These are phyloP conservation scores for Leccinum barrowsii DNA, from an alignment of 768 basidiomycete genomes.

Conservation along the genomic window DNA sequence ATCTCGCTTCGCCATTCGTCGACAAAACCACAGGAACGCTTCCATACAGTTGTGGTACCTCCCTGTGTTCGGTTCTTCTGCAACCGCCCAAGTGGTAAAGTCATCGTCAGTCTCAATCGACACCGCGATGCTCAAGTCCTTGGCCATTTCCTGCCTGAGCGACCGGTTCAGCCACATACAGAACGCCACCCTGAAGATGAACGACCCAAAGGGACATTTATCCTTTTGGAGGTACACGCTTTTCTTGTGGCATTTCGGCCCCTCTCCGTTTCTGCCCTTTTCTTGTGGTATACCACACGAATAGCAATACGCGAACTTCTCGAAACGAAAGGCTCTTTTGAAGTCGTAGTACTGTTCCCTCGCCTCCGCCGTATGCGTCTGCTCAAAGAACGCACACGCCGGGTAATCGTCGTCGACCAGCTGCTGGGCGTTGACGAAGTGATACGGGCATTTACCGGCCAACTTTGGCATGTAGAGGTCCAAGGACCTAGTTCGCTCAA, in stretches of 20 bases:
- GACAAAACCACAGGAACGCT: slow-evolving; percentile 8
- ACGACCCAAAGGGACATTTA: not conserved
- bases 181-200: not conserved
- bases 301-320: not conserved
- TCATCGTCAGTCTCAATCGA: not conserved
- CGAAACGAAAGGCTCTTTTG: not conserved
- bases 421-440: not conserved
- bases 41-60: slow-evolving; percentile 8
- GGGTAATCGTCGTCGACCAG: not conserved
- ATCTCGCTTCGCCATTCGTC: not conserved
- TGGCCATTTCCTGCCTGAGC: not conserved
- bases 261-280: not conserved
- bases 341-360: not conserved
- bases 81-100: not conserved
- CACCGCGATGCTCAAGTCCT: not conserved
- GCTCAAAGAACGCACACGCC: not conserved
- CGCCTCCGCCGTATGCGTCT: not conserved
- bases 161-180: not conserved
- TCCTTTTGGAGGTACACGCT: not conserved
- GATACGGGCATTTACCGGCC: slow-evolving; percentile 5
- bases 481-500: not conserved
- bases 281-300: slow-evolving; percentile 1
- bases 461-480: slow-evolving; percentile 5
- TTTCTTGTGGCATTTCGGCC: not conserved
- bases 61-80: not conserved